These are phyloP conservation scores for Salix exigua DNA, from an alignment of 345 rosid species.

Conservation along the genomic window DNA sequence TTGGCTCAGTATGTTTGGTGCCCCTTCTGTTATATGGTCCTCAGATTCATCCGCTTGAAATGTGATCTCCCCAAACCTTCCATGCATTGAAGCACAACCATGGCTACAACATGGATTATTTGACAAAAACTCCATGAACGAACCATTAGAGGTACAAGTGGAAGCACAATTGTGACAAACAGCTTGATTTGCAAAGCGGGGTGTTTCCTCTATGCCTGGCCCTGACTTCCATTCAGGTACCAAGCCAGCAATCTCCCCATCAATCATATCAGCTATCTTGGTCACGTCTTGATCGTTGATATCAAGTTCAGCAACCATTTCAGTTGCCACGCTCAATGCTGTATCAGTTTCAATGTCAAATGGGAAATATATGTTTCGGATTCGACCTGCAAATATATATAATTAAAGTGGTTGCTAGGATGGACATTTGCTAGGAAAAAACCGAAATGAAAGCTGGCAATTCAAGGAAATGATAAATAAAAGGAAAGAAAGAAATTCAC, in stretches of 20 bases:
- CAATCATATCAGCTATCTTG: slow-evolving; percentile 81
- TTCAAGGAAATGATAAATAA: neutral
- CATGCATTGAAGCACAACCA: slow-evolving; percentile 75
- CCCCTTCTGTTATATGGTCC: slow-evolving; percentile 30
- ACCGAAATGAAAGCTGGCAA: neutral
- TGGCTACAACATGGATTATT: slow-evolving; percentile 44
- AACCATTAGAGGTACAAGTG: slow-evolving; percentile 63
- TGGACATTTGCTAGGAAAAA: neutral
- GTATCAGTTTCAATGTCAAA: slow-evolving; percentile 71
- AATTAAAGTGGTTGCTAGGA: neutral
- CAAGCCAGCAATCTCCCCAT: slow-evolving; percentile 73
- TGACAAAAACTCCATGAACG: slow-evolving; percentile 47
- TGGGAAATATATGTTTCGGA: slow-evolving; percentile 83
- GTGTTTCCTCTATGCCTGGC: slow-evolving; percentile 64
- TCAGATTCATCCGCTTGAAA: slow-evolving; percentile 48
- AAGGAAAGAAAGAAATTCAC: slow-evolving; percentile 9
- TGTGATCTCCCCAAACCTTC: slow-evolving; percentile 77
- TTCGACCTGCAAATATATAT: slow-evolving; percentile 45
- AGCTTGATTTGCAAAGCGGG: slow-evolving; percentile 45
- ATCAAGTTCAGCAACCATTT: slow-evolving; percentile 93
- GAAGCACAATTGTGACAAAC: slow-evolving; percentile 66
- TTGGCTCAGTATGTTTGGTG: slow-evolving; percentile 23
- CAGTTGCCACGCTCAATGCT: slow-evolving; percentile 85
- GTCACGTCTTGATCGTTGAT: slow-evolving; percentile 72
- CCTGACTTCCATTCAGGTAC: slow-evolving; percentile 79